Evolutionary conservation across 306 rosid genomes (phyloP).

Genomic region (Argentina anserina): DNA sequence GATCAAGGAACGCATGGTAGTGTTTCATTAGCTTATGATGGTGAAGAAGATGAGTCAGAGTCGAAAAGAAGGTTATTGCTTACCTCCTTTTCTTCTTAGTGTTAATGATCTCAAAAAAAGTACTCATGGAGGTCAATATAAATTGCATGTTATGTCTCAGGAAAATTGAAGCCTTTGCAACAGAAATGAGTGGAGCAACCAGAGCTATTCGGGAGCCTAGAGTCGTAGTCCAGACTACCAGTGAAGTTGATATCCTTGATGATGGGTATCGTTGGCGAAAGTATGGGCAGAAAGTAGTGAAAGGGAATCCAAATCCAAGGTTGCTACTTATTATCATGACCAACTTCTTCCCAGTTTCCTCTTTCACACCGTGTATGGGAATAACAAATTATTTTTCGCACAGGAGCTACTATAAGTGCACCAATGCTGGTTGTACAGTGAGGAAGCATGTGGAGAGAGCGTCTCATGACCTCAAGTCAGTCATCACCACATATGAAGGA

Average conservation of each 20-base stretch:
- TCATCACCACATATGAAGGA: conserved; percentile 92
- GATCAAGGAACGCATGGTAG: conserved; percentile 91
- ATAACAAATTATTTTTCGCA: conserved; percentile 15
- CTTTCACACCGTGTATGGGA: background rate
- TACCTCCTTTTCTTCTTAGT: conserved; percentile 7
- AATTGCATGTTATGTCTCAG: conserved; percentile 37
- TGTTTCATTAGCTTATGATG: conserved; percentile 70
- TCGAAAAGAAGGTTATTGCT: conserved; percentile 79
- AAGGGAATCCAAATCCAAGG: conserved; percentile 99
- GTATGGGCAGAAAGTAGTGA: conserved; percentile 95
- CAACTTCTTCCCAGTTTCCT: background rate
- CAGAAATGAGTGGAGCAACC: conserved; percentile 93
- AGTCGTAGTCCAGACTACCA: conserved; percentile 98
- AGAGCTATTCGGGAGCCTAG: conserved; percentile 98
- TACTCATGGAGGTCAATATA: conserved; percentile 20
- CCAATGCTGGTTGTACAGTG: conserved; percentile 84
- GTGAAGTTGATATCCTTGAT: conserved; percentile 93
- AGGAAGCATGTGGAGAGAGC: conserved; percentile 99
- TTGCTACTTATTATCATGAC: conserved; percentile 6
- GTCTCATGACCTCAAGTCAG: conserved; percentile 86
- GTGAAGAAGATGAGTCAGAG: conserved; percentile 92
- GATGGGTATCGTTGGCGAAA: conserved; percentile 99
- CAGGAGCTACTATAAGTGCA: conserved; percentile 99
- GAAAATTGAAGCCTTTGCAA: conserved; percentile 80
- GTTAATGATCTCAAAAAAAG: conserved; percentile 21